Evolutionary conservation across 441 rosid genomes (phyloP).

Genomic region (Brassica balearica): DNA sequence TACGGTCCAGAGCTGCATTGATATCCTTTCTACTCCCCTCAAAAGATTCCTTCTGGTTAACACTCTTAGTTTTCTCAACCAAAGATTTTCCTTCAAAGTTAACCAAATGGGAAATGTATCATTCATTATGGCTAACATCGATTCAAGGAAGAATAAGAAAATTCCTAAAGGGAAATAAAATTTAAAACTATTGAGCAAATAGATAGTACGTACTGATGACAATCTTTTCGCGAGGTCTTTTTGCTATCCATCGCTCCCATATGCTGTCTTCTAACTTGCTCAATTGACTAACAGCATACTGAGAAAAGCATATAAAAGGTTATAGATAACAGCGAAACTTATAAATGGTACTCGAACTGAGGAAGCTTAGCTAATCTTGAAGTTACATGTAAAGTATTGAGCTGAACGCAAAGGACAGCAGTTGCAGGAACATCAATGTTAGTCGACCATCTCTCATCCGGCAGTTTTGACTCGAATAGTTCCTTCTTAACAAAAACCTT

Average conservation of each 20-base stretch:
- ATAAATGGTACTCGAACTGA: constrained; percentile 27
- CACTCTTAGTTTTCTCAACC: constrained; percentile 74
- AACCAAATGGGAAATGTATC: constrained; percentile 26
- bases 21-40: constrained; percentile 92
- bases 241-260: constrained; percentile 79
- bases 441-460: constrained; percentile 74
- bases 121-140: constrained; percentile 18
- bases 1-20: constrained; percentile 86
- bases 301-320: constrained; percentile 43
- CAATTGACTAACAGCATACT: constrained; percentile 97
- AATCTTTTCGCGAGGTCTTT: constrained; percentile 68
- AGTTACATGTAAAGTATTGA: constrained; percentile 90
- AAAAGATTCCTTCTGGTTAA: constrained; percentile 73
- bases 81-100: constrained; percentile 59
- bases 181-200: constrained; percentile 1
- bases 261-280: constrained; percentile 96
- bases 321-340: constrained; percentile 25
- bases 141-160: neutral
- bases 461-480: constrained; percentile 77
- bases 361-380: constrained; percentile 37
- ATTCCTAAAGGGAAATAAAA: constrained; percentile 12
- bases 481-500: constrained; percentile 98
- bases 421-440: constrained; percentile 72
- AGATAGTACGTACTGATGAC: constrained; percentile 63
- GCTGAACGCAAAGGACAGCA: constrained; percentile 83